Conservation (phyloP, 2,329 filamentous ascomycete genomes). For the Botrytis galanthina region DNA sequence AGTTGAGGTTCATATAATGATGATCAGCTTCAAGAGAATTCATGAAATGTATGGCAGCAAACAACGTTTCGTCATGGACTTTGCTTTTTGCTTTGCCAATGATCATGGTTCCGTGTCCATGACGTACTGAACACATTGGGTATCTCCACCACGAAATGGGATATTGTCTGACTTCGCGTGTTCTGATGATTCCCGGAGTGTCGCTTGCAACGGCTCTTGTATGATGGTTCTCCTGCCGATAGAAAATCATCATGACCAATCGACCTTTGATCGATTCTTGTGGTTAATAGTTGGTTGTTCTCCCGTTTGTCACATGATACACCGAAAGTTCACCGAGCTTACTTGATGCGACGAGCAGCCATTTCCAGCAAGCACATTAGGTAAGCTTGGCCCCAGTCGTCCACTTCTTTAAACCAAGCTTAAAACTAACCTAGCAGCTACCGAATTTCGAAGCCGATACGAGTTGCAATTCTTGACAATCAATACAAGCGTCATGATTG, state of each 20-base stretch:
- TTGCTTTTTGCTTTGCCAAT: background rate
- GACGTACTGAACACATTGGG: background rate
- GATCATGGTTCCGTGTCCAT: background rate
- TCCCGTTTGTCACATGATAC: background rate
- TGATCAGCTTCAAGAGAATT: background rate
- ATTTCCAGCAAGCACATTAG: background rate
- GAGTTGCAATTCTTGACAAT: slow-evolving; percentile 8
- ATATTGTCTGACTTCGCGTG: too few relatives aligned
- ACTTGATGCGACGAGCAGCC: background rate
- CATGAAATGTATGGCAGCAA: background rate
- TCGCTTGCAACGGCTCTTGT: background rate
- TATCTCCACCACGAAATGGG: background rate
- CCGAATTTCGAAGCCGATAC: slow-evolving; percentile 23
- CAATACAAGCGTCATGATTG: slow-evolving; percentile 1
- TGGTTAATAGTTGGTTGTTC: background rate
- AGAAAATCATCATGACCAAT: too few relatives aligned
- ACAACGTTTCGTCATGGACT: background rate
- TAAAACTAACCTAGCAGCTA: slow-evolving; percentile 11
- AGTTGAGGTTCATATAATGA: background rate
- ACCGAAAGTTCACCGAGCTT: slow-evolving; percentile 9
- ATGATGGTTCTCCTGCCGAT: too few relatives aligned
- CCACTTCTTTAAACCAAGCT: slow-evolving; percentile 7
- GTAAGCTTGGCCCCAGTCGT: background rate
- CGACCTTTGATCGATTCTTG: background rate
- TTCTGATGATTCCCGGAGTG: background rate